Percentiles rank a stretch among this genome's conserved stretches.
These are phyloP conservation scores for Coemansia sp. DNA, from an alignment of 192 early-diverging fungal species.

Conservation along the genomic window DNA sequence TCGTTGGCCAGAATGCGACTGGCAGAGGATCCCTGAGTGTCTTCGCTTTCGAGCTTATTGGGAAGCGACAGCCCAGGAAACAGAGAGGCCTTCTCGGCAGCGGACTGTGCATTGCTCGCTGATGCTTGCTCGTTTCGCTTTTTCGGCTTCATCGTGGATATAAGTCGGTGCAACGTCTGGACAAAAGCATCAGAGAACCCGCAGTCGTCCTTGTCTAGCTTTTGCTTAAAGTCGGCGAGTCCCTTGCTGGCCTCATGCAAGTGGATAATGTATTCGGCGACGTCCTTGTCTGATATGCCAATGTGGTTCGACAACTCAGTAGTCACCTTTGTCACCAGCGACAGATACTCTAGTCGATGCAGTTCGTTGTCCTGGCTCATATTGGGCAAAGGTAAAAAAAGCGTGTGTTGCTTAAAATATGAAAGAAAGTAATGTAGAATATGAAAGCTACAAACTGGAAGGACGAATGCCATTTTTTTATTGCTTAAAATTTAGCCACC, in stretches of 20 bases:
- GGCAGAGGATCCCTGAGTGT: neutral
- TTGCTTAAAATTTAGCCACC: neutral
- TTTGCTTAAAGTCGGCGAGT: slow-evolving; percentile 67
- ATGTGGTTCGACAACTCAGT: slow-evolving; percentile 93
- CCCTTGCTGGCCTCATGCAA: slow-evolving; percentile 73
- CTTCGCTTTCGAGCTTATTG: slow-evolving; percentile 16
- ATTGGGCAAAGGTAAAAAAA: neutral
- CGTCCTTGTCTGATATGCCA: slow-evolving; percentile 85
- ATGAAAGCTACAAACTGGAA: too few species aligned
- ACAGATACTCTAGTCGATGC: slow-evolving; percentile 84
- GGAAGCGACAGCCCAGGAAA: slow-evolving; percentile 82
- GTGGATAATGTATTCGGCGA: slow-evolving; percentile 92
- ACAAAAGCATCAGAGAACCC: slow-evolving; percentile 87
- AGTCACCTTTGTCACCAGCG: slow-evolving; percentile 87
- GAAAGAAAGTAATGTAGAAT: neutral
- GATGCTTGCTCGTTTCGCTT: slow-evolving; percentile 6
- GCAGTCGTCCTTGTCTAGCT: slow-evolving; percentile 70
- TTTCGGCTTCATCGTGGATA: slow-evolving; percentile 80
- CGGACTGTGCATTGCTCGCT: slow-evolving; percentile 24
- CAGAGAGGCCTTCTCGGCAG: slow-evolving; percentile 61
- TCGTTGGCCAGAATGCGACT: slow-evolving; percentile 33
- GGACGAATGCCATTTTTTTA: neutral
- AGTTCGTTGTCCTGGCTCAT: slow-evolving; percentile 50
- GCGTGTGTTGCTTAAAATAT: neutral
- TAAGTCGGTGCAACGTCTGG: slow-evolving; percentile 83